Evolutionary conservation across 2,329 filamentous ascomycete genomes (phyloP).

Genomic region (Penicillium sclerotiorum): DNA sequence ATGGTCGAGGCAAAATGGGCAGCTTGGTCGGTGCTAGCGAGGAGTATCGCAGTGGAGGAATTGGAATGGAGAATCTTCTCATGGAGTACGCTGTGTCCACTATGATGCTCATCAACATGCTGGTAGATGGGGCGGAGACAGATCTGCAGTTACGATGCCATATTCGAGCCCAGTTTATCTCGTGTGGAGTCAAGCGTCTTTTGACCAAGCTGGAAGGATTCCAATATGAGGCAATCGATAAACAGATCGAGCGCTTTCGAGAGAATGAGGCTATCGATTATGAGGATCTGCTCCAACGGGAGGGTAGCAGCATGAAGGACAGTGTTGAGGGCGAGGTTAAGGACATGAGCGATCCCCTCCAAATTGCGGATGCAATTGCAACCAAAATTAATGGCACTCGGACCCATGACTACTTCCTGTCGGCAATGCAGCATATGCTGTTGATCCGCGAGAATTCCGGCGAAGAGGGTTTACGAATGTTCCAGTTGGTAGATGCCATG

Average conservation of each 20-base stretch:
- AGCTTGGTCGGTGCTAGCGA: conserved; percentile 96
- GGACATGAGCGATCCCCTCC: conserved; percentile 87
- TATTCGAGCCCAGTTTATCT: conserved; percentile 92
- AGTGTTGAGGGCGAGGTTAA: conserved; percentile 81
- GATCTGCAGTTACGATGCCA: conserved; percentile 92
- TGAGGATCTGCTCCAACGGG: conserved; percentile 90
- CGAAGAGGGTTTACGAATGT: conserved; percentile 91
- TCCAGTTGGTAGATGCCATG: conserved; percentile 98
- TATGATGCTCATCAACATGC: conserved; percentile 93
- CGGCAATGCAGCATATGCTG: conserved; percentile 90
- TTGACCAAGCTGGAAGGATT: conserved; percentile 97
- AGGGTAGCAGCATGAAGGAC: conserved; percentile 88
- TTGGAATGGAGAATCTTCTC: conserved; percentile 96
- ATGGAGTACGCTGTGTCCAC: conserved; percentile 99
- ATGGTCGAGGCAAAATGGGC: conserved; percentile 98
- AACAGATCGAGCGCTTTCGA: conserved; percentile 92
- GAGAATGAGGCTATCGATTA: conserved; percentile 97
- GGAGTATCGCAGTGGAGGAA: conserved; percentile 91
- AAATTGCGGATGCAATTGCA: conserved; percentile 94
- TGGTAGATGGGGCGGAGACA: conserved; percentile 85
- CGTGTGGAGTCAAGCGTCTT: conserved; percentile 91
- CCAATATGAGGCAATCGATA: conserved; percentile 97
- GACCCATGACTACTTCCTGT: conserved; percentile 93
- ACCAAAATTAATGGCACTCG: conserved; percentile 78
- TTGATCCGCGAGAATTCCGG: conserved; percentile 89